Evolutionary conservation across 768 basidiomycete species (phyloP).

Genomic region (Agaricus bisporus): DNA sequence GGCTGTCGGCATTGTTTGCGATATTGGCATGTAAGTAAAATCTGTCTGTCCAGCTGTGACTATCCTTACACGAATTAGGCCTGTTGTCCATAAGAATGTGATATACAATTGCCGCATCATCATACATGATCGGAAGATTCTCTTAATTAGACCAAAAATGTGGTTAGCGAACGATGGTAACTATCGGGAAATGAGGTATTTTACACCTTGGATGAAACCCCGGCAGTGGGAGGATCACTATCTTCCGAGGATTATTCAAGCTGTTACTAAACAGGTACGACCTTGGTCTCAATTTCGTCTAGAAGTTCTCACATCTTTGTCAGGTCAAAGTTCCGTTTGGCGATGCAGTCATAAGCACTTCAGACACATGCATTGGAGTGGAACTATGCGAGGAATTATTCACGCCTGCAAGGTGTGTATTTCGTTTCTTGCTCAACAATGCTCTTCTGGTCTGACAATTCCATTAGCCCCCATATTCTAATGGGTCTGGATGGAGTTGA

Average conservation of each 20-base stretch:
- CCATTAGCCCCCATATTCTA: slow-evolving; percentile 80
- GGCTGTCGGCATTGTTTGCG: slow-evolving; percentile 84
- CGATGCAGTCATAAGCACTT: slow-evolving; percentile 88
- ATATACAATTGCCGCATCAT: slow-evolving; percentile 96
- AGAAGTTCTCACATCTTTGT: neutral
- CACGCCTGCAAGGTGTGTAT: slow-evolving; percentile 87
- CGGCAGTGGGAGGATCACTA: slow-evolving; percentile 88
- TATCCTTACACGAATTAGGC: slow-evolving; percentile 48
- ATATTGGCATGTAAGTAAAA: slow-evolving; percentile 83
- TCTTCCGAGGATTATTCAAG: slow-evolving; percentile 83
- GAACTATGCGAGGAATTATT: slow-evolving; percentile 98
- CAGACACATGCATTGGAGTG: slow-evolving; percentile 94
- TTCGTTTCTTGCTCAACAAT: neutral
- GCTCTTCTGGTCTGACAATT: neutral
- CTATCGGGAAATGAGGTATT: slow-evolving; percentile 85
- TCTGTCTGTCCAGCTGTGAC: neutral
- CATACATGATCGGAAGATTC: slow-evolving; percentile 77
- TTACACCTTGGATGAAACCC: slow-evolving; percentile 93
- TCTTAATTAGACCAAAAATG: slow-evolving; percentile 98
- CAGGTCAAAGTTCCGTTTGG: slow-evolving; percentile 92
- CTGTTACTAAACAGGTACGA: slow-evolving; percentile 79
- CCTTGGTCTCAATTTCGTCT: neutral
- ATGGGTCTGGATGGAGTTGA: slow-evolving; percentile 99
- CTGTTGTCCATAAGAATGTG: slow-evolving; percentile 95
- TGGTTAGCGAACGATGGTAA: slow-evolving; percentile 99